Conservation (phyloP, 805 yeast species). For the Kluyveromyces lactis region DNA sequence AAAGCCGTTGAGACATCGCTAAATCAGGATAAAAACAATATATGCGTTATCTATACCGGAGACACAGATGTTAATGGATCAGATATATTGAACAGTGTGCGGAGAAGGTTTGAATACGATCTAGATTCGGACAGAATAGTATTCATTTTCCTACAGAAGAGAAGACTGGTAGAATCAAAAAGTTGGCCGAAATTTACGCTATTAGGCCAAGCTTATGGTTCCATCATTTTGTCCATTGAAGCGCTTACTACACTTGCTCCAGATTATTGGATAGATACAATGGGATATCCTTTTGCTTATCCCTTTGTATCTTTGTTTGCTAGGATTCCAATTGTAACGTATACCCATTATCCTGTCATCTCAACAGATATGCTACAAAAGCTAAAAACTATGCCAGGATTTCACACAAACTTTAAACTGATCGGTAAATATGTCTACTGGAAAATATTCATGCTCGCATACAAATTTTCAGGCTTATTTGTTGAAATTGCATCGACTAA, state of each 20-base stretch:
- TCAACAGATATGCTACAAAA: slow-evolving; percentile 80
- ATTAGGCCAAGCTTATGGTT: slow-evolving; percentile 81
- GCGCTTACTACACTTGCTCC: slow-evolving; percentile 66
- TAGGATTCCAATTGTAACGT: slow-evolving; percentile 70
- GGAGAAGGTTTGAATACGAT: slow-evolving; percentile 46
- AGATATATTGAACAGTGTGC: slow-evolving; percentile 44
- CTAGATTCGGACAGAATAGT: slow-evolving; percentile 47
- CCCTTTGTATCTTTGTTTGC: slow-evolving; percentile 50
- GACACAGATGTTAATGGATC: slow-evolving; percentile 42
- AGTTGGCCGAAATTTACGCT: slow-evolving; percentile 78
- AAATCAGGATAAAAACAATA: slow-evolving; percentile 35
- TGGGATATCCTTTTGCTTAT: slow-evolving; percentile 87
- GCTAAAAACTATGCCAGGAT: slow-evolving; percentile 29
- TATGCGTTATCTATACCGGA: slow-evolving; percentile 69
- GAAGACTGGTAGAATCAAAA: slow-evolving; percentile 56
- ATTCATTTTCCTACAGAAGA: slow-evolving; percentile 48
- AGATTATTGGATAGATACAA: slow-evolving; percentile 89
- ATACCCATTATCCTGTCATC: slow-evolving; percentile 92
- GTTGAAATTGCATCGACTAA: slow-evolving; percentile 65
- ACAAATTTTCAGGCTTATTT: slow-evolving; percentile 57
- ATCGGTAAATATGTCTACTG: slow-evolving; percentile 57
- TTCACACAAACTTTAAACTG: slow-evolving; percentile 13
- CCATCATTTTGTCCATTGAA: slow-evolving; percentile 57
- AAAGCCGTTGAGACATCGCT: slow-evolving; percentile 76
- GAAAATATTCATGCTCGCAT: slow-evolving; percentile 54